Evolutionary conservation across 2,329 filamentous ascomycete genomes (phyloP).

Genomic region (Neoascochyta sp.): DNA sequence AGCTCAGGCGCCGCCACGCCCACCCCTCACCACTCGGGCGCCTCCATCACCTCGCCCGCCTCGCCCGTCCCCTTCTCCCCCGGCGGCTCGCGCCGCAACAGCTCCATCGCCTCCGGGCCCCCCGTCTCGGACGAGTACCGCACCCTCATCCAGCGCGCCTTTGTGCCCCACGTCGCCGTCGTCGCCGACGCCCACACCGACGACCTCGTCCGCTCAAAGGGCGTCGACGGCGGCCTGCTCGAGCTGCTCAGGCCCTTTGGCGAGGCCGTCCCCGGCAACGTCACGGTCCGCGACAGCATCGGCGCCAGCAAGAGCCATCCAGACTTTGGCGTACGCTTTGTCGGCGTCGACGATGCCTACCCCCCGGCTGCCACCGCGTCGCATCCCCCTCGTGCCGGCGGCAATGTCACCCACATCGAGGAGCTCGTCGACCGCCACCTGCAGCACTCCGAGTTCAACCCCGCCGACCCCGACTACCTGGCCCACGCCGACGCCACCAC

Average conservation of each 20-base stretch:
- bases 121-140: slow-evolving; percentile 53
- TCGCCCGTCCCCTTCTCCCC: slow-evolving; percentile 43
- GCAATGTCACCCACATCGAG: slow-evolving; percentile 67
- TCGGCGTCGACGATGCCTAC: slow-evolving; percentile 59
- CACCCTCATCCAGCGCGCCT: slow-evolving; percentile 72
- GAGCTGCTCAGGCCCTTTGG: slow-evolving; percentile 88
- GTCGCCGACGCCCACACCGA: slow-evolving; percentile 86
- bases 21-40: too few relatives aligned
- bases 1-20: slow-evolving; percentile 46
- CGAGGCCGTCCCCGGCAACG: slow-evolving; percentile 79
- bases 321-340: slow-evolving; percentile 86
- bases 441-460: slow-evolving; percentile 63
- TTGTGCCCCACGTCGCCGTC: slow-evolving; percentile 84
- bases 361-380: slow-evolving; percentile 35
- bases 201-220: slow-evolving; percentile 74
- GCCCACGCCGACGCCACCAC: slow-evolving; percentile 24
- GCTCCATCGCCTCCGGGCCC: slow-evolving; percentile 38
- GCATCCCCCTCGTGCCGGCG: slow-evolving; percentile 43
- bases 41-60: too few relatives aligned
- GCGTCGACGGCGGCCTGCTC: slow-evolving; percentile 75
- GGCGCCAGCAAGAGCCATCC: slow-evolving; percentile 80
- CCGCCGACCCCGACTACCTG: slow-evolving; percentile 43
- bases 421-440: slow-evolving; percentile 76
- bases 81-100: too few relatives aligned
- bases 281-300: slow-evolving; percentile 85